Base-by-base conservation (phyloP, 2,329 filamentous ascomycete genomes). In the Phialophora verrucosa region DNA sequence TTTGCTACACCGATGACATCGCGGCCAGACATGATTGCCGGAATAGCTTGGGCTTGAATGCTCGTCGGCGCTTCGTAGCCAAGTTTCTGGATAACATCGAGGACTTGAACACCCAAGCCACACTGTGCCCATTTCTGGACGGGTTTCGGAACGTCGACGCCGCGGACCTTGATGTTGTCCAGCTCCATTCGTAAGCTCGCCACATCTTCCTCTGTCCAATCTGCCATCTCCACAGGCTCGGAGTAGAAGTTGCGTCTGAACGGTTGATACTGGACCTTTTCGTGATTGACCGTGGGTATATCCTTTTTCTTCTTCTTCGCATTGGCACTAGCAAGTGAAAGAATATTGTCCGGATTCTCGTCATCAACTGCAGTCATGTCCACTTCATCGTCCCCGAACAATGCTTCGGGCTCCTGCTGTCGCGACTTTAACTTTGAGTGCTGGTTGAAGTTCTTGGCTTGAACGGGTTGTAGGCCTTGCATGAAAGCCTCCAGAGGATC, bases 401-500 rank as follows among this genome's bases (percentile, higher is more conserved):
- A 91, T 7, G 93, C 88, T 76, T 96, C 89, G 1, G 92, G 91
- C 73, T 91, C 88, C 63, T 89, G 87, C 53, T 83, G 77, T 72
- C 85, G 85, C 68, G 83, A 81, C 66, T 79, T 80, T 11, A 74
- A 73, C 44, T 76, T 78, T 69, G 79, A 80, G 65, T 79, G 81
- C 51, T 59, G 59, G 31, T 49, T 64, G 61, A 72, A 73, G 14
- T 62, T 66, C 14, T 49, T 64, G n/a, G 77, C 74, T 10, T 80
- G 78, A 53, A 78, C 78, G 63, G 87, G 84, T 2, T 81, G 81
- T 58, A 90, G 83, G 67, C 85, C 87, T 60, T 88, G 90, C 95
- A 99, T 99, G 81, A 96, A 99, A n/a, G 93, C 94, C 80, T 99
- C 95, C 44, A 99, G 83, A 7, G 95, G 92, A 76, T 99, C 95